Percentiles rank a stretch among this genome's conserved stretches.
Evolutionary conservation across 768 basidiomycete genomes (phyloP).

Genomic region (Agrocybe chaxingu): DNA sequence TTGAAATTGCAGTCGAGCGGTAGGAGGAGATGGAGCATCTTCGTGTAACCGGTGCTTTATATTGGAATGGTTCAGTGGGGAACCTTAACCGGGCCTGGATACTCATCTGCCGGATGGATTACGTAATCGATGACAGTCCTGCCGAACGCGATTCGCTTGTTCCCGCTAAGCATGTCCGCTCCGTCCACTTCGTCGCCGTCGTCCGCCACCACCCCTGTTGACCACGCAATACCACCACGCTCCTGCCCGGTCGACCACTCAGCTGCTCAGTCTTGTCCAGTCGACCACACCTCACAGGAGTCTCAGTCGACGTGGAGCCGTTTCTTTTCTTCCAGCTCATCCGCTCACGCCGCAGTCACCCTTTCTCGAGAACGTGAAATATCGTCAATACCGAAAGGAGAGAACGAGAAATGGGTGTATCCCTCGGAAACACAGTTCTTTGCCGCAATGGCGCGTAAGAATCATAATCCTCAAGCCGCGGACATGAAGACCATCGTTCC

Average conservation of each 20-base stretch:
- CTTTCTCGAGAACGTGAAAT: conserved; percentile 75
- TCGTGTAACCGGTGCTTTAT: not conserved
- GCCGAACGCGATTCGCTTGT: no score
- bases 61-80: not conserved
- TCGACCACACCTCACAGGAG: conserved; percentile 31
- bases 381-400: conserved; percentile 81
- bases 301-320: conserved; percentile 38
- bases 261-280: conserved; percentile 28
- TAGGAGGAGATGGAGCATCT: not conserved
- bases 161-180: conserved; percentile 17
- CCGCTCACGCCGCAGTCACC: conserved; percentile 18
- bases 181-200: conserved; percentile 26
- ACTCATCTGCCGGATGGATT: conserved; percentile 9
- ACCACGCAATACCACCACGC: no score
- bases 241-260: conserved; percentile 68
- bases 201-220: conserved; percentile 12
- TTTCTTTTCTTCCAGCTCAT: conserved; percentile 32
- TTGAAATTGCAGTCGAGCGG: no score
- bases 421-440: conserved; percentile 99
- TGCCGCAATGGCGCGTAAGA: conserved; percentile 93
- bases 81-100: conserved; percentile 4
- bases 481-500: conserved; percentile 97
- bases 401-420: conserved; percentile 88
- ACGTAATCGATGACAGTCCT: conserved; percentile 8
- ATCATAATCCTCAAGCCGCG: conserved; percentile 79